These are phyloP conservation scores for Eustoma russellianum DNA, from an alignment of 257 asterid species.

Conservation along the genomic window DNA sequence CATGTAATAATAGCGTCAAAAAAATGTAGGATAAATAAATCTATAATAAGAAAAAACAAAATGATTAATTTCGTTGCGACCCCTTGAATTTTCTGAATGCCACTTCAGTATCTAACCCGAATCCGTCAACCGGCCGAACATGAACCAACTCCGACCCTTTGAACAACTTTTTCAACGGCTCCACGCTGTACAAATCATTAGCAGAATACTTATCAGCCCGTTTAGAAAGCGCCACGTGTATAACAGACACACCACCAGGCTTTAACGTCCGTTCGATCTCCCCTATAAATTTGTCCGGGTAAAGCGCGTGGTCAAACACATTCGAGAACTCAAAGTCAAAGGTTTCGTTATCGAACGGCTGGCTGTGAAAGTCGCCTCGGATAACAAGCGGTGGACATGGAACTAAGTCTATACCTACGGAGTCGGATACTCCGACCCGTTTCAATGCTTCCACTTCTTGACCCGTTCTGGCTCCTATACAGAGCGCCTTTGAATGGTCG, in stretches of 20 bases:
- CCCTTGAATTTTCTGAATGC: constrained; percentile 41
- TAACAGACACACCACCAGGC: constrained; percentile 52
- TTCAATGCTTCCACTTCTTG: constrained; percentile 77
- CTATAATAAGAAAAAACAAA: neutral
- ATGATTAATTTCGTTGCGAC: neutral
- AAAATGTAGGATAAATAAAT: neutral
- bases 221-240: constrained; percentile 62
- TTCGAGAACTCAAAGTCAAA: constrained; percentile 85
- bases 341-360: no score
- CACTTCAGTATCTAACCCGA: constrained; percentile 78
- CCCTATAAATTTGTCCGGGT: constrained; percentile 53
- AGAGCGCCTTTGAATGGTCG: constrained; percentile 50
- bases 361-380: no score
- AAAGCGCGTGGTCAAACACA: constrained; percentile 85
- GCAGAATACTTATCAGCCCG: constrained; percentile 83
- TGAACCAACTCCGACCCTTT: constrained; percentile 44
- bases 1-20: neutral
- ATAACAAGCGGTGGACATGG: constrained; percentile 72
- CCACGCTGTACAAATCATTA: constrained; percentile 63
- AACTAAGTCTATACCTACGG: constrained; percentile 71
- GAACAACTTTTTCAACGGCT: no score
- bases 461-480: constrained; percentile 75
- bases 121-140: constrained; percentile 58
- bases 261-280: constrained; percentile 77
- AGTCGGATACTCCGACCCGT: constrained; percentile 48